Evolutionary conservation across 768 basidiomycete genomes (phyloP).

Genomic region (Pisolithus sp.): DNA sequence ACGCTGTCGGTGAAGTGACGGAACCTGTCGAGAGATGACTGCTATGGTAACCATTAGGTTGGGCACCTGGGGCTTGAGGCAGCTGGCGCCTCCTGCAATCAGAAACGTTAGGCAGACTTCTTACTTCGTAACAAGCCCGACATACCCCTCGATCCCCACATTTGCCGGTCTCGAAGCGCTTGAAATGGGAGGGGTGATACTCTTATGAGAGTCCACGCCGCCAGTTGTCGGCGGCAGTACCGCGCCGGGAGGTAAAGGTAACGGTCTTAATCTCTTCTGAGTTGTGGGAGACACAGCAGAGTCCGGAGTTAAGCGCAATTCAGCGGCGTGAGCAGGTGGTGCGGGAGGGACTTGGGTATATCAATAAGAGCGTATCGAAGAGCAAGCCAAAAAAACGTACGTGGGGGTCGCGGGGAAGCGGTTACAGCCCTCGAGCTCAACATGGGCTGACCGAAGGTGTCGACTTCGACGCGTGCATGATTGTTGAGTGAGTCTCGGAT

Average conservation of each 20-base stretch:
- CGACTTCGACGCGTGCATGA: slow-evolving; percentile 16
- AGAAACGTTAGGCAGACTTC: neutral
- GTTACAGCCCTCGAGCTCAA: slow-evolving; percentile 8
- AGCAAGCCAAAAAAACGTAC: slow-evolving; percentile 11
- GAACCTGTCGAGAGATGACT: slow-evolving; percentile 20
- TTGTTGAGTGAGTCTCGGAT: slow-evolving; percentile 16
- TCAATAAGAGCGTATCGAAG: neutral
- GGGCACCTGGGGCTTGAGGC: slow-evolving; percentile 19
- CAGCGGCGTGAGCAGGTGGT: slow-evolving; percentile 12
- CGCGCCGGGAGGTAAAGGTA: slow-evolving; percentile 23
- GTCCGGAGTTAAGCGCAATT: slow-evolving; percentile 17
- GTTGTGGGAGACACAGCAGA: slow-evolving; percentile 23
- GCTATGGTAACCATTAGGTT: slow-evolving; percentile 7
- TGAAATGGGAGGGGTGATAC: slow-evolving; percentile 2
- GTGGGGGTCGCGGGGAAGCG: slow-evolving; percentile 16
- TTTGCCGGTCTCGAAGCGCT: slow-evolving; percentile 21
- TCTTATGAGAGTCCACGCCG: slow-evolving; percentile 12
- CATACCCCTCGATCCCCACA: slow-evolving; percentile 21
- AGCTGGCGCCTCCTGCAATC: slow-evolving; percentile 24
- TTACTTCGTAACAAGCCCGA: neutral
- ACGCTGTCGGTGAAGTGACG: slow-evolving; percentile 11
- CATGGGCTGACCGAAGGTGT: slow-evolving; percentile 6
- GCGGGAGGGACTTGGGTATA: slow-evolving; percentile 2
- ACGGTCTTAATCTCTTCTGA: slow-evolving; percentile 22
- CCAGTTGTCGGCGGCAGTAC: slow-evolving; percentile 7